Evolutionary conservation across 805 yeast species (phyloP), one percentile per base, ranked within the genome.

Genomic region (Cyberlindnera samutprakarnensis): DNA sequence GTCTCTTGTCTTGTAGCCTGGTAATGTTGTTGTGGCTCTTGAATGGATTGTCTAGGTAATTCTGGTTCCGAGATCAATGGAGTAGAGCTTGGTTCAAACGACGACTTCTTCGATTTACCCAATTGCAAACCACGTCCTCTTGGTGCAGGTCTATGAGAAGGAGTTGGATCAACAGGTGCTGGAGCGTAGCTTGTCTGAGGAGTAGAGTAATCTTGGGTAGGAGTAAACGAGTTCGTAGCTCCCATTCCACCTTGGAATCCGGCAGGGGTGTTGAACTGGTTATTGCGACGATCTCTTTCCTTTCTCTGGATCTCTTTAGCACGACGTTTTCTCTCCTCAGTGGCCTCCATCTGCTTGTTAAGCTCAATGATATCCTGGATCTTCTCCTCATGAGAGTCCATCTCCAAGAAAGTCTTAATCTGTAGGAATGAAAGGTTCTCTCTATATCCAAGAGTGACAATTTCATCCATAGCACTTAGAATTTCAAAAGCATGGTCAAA

Each of bases 331-430:
- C 97, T 80, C 61, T 90, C 96, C 62, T 92, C 98, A 34, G 85
- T 78, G 25, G 98, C 98, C 60, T 90, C 98, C 50, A 84, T 64
- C 62, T 92, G 98, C 63, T 92, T 92, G 66, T 92, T 92, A 58
- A 88, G 78, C 62, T 86, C 97, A 49, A 92, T 92, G 56, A 92
- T 88, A 56, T 92, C 96, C 66, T 92, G 97, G 53, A 94, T 90
- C 67, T 85, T 90, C 63, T 92, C 99, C 62, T 92, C 98, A 57
- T 92, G 96, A 25, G 95, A 83, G 61, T 92, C 97, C 97, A 92
- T 90, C 54, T 86, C 90, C 64, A 92, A 66, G 61, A 84, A 90
- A 10, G 94, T 84, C 56, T 74, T 76, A 42, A 92, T 82, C 63
- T 92, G 97, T 38, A 77, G 57, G 43, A 80, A 56, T 1, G 92